phyloP scores from a whole-genome alignment of 148 eudicot genomes.

The Beta vulgaris region DNA sequence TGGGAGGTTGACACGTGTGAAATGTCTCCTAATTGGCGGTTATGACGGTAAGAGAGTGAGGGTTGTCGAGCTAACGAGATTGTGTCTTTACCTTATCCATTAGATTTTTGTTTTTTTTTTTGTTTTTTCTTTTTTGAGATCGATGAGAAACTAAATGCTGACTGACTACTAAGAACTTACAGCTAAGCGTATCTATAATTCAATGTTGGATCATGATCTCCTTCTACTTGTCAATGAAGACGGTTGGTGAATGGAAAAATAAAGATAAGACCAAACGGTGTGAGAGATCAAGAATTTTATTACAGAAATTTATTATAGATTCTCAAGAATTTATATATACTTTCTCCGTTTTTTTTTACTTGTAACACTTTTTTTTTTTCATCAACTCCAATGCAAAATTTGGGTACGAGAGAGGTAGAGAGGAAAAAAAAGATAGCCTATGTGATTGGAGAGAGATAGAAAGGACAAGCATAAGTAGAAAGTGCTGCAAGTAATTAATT shows the following conservation, averaged over 20 bases:
- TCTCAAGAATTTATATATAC: no score
- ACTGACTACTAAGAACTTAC: neutral
- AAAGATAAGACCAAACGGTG: no score
- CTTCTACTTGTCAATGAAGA: neutral
- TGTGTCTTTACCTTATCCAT: neutral
- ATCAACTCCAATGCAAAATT: no score
- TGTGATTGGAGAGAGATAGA: no score
- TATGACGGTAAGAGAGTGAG: neutral
- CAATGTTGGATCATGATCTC: neutral
- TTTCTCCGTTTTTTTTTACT: no score
- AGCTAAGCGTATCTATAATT: neutral
- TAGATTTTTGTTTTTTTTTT: neutral
- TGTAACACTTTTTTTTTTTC: no score
- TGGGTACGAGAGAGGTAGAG: no score
- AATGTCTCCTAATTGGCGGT: slow-evolving; percentile 11
- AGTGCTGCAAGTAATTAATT: no score
- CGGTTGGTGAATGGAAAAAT: neutral
- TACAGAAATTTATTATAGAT: no score
- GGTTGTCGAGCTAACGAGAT: neutral
- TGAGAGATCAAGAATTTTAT: no score
- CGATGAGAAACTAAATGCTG: neutral
- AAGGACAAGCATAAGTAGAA: no score
- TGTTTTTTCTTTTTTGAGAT: neutral
- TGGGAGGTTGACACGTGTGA: slow-evolving; percentile 12
- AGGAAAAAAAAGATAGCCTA: no score